These are phyloP conservation scores for Vigna angularis DNA, from an alignment of 306 rosid genomes.

Conservation along the genomic window DNA sequence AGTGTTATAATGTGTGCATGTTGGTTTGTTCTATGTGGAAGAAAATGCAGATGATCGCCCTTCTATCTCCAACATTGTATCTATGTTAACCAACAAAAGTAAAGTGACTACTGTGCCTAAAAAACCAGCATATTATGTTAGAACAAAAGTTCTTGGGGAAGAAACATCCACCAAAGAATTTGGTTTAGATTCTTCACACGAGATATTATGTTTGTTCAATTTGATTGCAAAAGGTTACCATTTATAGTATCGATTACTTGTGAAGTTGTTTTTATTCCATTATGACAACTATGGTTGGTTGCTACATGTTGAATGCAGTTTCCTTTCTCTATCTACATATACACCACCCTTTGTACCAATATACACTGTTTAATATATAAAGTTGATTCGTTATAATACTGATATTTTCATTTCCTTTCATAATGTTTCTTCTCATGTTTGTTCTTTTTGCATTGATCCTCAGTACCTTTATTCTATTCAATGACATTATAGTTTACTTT, in stretches of 20 bases:
- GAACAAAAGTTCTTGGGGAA: neutral
- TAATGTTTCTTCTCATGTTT: too few species aligned
- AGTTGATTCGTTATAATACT: too few species aligned
- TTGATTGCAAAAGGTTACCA: neutral
- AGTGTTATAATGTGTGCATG: constrained; percentile 41
- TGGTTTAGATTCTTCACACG: neutral
- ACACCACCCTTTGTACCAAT: too few species aligned
- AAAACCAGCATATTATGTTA: constrained; percentile 44
- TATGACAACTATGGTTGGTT: too few species aligned
- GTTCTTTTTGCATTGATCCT: too few species aligned
- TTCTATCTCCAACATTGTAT: constrained; percentile 34
- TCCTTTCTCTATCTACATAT: too few species aligned
- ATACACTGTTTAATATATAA: too few species aligned
- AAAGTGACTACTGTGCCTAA: neutral
- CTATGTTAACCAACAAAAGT: constrained; percentile 38
- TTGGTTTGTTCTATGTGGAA: constrained; percentile 43
- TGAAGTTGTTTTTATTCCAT: neutral
- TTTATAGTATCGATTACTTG: neutral
- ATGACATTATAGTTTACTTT: too few species aligned
- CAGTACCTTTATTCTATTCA: too few species aligned
- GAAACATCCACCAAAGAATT: constrained; percentile 3
- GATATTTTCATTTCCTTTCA: too few species aligned
- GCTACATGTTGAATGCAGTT: too few species aligned
- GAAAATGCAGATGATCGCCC: constrained; percentile 40
- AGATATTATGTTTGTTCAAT: neutral